Conservation (phyloP, 495 filamentous ascomycete genomes). For the Penicillium bovifimosum region DNA sequence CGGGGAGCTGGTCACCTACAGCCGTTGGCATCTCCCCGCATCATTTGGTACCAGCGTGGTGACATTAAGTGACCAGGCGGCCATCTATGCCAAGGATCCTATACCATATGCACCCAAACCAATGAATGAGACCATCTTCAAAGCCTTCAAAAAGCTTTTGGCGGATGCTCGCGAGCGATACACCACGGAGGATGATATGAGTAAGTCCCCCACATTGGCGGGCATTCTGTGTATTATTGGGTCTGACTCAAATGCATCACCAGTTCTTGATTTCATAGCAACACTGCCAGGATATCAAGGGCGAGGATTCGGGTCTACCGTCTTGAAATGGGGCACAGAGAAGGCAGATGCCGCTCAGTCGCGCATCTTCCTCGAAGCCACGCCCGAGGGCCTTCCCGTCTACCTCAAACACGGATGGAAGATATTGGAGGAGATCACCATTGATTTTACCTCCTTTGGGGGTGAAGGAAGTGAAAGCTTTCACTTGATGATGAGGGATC, state of each 20-base stretch:
- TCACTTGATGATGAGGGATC: conserved; percentile 24
- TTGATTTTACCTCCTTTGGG: conserved; percentile 30
- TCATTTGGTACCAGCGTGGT: conserved; percentile 2
- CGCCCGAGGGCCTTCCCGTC: conserved; percentile 44
- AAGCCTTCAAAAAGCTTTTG: conserved; percentile 14
- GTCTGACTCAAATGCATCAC: conserved; percentile 2
- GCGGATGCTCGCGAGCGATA: conserved; percentile 13
- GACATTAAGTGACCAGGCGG: conserved; percentile 15
- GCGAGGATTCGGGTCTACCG: conserved; percentile 41
- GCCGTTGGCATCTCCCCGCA: conserved; percentile 21
- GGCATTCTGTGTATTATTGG: not conserved
- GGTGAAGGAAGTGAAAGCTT: conserved; percentile 11
- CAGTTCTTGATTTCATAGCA: conserved; percentile 43
- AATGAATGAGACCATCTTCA: conserved; percentile 14
- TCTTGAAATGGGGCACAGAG: conserved; percentile 46
- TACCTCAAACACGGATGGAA: conserved; percentile 52
- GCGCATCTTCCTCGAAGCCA: conserved; percentile 50
- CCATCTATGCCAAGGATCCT: conserved; percentile 11
- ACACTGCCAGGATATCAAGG: conserved; percentile 44
- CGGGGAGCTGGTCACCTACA: conserved; percentile 15
- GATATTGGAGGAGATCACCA: conserved; percentile 29
- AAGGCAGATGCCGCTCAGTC: conserved; percentile 44
- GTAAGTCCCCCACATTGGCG: conserved; percentile 10
- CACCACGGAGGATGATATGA: conserved; percentile 18
- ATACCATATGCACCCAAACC: conserved; percentile 14